Evolutionary conservation across 2,329 filamentous ascomycete genomes (phyloP).

Genomic region (Aspergillus sp.): DNA sequence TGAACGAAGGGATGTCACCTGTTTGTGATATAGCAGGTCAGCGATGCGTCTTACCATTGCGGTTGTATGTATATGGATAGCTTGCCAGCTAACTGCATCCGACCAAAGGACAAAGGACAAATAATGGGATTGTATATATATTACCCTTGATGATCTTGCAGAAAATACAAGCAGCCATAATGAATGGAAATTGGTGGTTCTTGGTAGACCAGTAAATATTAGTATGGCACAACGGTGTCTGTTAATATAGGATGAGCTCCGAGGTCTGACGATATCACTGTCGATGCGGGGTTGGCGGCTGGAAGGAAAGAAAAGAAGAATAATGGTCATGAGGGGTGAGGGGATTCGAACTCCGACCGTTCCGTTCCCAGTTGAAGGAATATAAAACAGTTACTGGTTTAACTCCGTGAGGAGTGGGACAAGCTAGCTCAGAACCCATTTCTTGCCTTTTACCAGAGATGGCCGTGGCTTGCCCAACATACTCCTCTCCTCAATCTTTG

Average conservation of each 20-base stretch:
- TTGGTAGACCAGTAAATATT: no score
- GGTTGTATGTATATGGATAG: no score
- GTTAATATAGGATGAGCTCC: neutral
- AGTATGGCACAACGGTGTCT: no score
- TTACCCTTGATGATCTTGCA: constrained; percentile 95
- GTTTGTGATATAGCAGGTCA: constrained; percentile 1
- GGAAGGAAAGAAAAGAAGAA: constrained; percentile 7
- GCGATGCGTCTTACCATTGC: neutral
- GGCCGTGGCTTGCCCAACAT: constrained; percentile 58
- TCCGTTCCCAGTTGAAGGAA: neutral
- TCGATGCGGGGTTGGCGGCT: constrained; percentile 11
- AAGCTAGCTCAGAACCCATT: constrained; percentile 63
- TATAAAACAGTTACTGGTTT: neutral
- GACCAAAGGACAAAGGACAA: neutral
- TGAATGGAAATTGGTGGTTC: no score
- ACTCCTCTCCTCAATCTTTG: constrained; percentile 55
- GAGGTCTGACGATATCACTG: neutral
- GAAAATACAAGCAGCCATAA: constrained; percentile 69
- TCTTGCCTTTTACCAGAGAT: constrained; percentile 77
- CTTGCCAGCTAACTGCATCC: no score
- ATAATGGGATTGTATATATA: constrained; percentile 3
- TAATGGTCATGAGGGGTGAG: neutral
- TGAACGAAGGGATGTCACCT: constrained; percentile 96
- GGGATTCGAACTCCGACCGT: constrained; percentile 22
- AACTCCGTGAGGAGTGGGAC: constrained; percentile 54